phyloP scores from a whole-genome alignment of 2,329 filamentous ascomycete genomes.

The Trematosphaeria pertusa region DNA sequence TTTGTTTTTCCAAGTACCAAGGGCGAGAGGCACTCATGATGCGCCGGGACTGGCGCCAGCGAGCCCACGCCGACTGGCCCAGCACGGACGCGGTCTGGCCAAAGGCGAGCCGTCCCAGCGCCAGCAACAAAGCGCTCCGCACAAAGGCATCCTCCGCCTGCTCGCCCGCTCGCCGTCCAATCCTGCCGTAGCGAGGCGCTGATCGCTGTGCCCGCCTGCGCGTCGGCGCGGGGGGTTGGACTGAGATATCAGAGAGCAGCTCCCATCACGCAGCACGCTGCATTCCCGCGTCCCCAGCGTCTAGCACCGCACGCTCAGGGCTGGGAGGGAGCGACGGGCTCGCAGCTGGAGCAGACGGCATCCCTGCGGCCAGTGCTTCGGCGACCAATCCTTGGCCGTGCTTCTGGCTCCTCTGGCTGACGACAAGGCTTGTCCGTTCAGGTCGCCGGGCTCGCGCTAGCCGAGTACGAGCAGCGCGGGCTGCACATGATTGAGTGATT shows the following conservation, averaged over 20 bases:
- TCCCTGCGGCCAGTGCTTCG: conserved; percentile 33
- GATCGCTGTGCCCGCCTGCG: too few relatives aligned
- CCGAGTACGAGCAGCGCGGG: conserved; percentile 33
- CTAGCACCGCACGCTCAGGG: conserved; percentile 6
- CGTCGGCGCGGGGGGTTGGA: background rate
- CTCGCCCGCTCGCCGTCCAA: too few relatives aligned
- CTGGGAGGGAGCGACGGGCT: background rate
- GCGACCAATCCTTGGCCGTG: conserved; percentile 37
- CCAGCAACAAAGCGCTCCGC: conserved; percentile 33
- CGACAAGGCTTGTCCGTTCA: conserved; percentile 29
- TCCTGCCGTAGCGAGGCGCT: too few relatives aligned
- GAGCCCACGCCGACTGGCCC: conserved; percentile 26
- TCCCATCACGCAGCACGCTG: conserved; percentile 26
- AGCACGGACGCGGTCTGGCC: conserved; percentile 47
- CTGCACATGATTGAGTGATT: conserved; percentile 42
- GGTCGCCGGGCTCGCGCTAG: conserved; percentile 36
- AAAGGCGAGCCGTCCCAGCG: conserved; percentile 25
- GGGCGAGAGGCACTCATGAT: conserved; percentile 35
- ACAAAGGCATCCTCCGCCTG: conserved; percentile 27
- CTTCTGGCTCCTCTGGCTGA: conserved; percentile 35
- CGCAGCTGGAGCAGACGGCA: conserved; percentile 19
- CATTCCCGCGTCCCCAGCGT: conserved; percentile 16
- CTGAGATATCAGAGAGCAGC: conserved; percentile 14
- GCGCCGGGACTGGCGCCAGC: conserved; percentile 46
- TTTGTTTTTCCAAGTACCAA: conserved; percentile 46